Evolutionary conservation across 345 rosid species (phyloP).

Genomic region (Capsella bursapastoris): DNA sequence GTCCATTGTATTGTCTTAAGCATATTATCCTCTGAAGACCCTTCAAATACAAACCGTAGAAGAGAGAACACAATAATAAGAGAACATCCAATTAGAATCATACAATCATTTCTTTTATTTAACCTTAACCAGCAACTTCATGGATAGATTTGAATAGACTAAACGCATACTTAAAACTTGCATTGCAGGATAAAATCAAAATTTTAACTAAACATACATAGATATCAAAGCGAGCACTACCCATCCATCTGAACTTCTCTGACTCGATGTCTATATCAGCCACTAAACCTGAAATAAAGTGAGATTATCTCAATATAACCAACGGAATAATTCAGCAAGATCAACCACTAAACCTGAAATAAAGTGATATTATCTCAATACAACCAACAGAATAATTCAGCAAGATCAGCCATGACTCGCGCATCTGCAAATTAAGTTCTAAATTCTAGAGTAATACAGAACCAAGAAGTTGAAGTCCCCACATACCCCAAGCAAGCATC

Average conservation of each 20-base stretch:
- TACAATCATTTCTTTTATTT: not conserved
- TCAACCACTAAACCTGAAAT: constrained; percentile 21
- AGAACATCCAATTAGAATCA: not conserved
- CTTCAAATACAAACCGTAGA: constrained; percentile 47
- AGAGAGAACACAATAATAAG: not conserved
- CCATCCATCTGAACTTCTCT: constrained; percentile 97
- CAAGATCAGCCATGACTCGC: constrained; percentile 14
- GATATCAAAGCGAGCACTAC: constrained; percentile 80
- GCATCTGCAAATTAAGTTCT: not conserved
- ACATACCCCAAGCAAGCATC: constrained; percentile 97
- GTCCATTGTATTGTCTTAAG: constrained; percentile 76
- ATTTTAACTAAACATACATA: constrained; percentile 60
- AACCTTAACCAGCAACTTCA: not conserved
- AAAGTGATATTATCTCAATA: constrained; percentile 9
- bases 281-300: constrained; percentile 66
- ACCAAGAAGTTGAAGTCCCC: constrained; percentile 4
- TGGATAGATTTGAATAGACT: not conserved
- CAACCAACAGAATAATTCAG: not conserved
- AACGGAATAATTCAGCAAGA: not conserved
- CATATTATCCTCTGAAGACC: constrained; percentile 69
- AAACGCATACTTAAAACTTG: constrained; percentile 15
- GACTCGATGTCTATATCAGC: constrained; percentile 98
- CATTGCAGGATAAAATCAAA: constrained; percentile 5
- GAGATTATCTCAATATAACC: constrained; percentile 19
- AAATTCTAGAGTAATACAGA: constrained; percentile 16